Evolutionary conservation across 371 early-diverging fungal species (phyloP).

Genomic region (Rozella allomycis): DNA sequence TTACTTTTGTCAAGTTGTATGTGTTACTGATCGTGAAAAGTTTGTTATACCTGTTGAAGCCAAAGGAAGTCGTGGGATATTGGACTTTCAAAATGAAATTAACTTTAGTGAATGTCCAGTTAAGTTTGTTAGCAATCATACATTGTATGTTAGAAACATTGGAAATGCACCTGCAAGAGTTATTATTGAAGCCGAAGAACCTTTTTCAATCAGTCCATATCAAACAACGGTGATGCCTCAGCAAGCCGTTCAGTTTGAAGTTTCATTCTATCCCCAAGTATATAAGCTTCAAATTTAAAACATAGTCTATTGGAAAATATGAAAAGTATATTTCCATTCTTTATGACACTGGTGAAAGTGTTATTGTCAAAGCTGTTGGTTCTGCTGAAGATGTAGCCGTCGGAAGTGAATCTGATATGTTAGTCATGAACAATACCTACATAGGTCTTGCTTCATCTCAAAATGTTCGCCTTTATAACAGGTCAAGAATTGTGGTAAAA

Average conservation of each 20-base stretch:
- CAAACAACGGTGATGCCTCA: slow-evolving; percentile 9
- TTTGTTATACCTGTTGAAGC: slow-evolving; percentile 28
- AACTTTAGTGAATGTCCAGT: slow-evolving; percentile 18
- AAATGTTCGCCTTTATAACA: slow-evolving; percentile 12
- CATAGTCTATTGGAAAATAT: slow-evolving; percentile 14
- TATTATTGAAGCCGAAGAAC: slow-evolving; percentile 5
- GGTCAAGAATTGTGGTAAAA: slow-evolving; percentile 18
- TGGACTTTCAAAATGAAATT: slow-evolving; percentile 27
- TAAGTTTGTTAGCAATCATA: slow-evolving; percentile 7
- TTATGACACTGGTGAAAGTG: slow-evolving; percentile 19
- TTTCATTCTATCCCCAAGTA: slow-evolving; percentile 12
- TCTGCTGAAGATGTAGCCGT: slow-evolving; percentile 19
- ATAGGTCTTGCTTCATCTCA: slow-evolving; percentile 15
- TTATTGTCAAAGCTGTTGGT: slow-evolving; percentile 8
- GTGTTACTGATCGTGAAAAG: slow-evolving; percentile 27
- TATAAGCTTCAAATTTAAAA: no score
- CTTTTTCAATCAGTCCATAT: slow-evolving; percentile 12
- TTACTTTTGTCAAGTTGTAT: slow-evolving; percentile 17
- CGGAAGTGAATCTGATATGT: slow-evolving; percentile 13
- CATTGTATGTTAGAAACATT: slow-evolving; percentile 23
- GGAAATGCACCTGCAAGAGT: slow-evolving; percentile 18
- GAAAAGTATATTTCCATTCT: slow-evolving; percentile 6
- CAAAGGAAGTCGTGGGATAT: slow-evolving; percentile 18
- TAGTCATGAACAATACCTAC: slow-evolving; percentile 19
- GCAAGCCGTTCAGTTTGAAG: slow-evolving; percentile 17